Conservation (phyloP, 306 rosid genomes). For the Pterocarpus macrocarpus region DNA sequence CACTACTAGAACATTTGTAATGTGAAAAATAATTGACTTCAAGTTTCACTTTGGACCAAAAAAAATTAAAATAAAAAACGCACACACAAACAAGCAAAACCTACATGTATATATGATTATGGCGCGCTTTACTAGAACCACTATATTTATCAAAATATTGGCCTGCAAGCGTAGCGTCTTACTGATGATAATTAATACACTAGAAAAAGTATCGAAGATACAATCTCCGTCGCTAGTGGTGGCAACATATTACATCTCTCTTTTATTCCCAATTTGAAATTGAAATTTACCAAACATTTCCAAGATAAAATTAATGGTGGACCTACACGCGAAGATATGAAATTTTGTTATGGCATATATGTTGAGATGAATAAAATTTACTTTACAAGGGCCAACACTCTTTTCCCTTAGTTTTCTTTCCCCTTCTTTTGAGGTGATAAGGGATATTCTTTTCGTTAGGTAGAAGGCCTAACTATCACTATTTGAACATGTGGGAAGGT, state of each 20-base stretch:
- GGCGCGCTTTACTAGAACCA: background rate
- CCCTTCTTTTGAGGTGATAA: constrained; percentile 8
- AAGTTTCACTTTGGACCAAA: too few species aligned
- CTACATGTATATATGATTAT: background rate
- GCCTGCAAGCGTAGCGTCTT: constrained; percentile 5
- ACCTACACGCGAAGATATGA: constrained; percentile 22
- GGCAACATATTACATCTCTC: constrained; percentile 47
- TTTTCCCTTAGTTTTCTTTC: background rate
- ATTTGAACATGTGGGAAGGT: constrained; percentile 53
- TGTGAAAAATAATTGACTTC: too few species aligned
- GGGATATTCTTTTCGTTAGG: constrained; percentile 50
- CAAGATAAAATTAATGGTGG: constrained; percentile 42
- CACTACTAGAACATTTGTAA: too few species aligned
- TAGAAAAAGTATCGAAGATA: constrained; percentile 29
- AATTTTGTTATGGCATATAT: constrained; percentile 18
- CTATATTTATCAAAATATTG: constrained; percentile 28
- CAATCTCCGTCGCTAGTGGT: constrained; percentile 41
- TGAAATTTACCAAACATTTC: constrained; percentile 39
- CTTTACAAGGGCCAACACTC: constrained; percentile 13
- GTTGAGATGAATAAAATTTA: constrained; percentile 17
- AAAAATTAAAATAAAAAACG: too few species aligned
- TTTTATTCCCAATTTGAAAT: constrained; percentile 35
- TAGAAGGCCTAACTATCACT: constrained; percentile 50
- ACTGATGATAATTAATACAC: constrained; percentile 16
- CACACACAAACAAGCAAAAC: background rate